phyloP scores from a whole-genome alignment of 1,139 yeast species.

The Saccharomyces hybrid region DNA sequence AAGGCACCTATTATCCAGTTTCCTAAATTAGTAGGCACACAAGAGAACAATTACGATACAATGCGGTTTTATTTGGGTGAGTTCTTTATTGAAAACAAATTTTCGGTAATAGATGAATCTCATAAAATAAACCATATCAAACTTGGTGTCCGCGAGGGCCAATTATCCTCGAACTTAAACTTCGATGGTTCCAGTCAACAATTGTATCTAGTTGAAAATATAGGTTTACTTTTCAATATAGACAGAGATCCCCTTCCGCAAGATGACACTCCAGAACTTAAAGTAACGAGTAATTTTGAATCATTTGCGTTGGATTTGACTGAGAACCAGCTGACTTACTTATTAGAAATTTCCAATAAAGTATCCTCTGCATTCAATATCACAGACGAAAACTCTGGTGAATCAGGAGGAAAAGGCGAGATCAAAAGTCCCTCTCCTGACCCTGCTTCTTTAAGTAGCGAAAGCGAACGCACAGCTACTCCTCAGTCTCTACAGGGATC shows the following conservation, averaged over 20 bases:
- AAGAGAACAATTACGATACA: slow-evolving; percentile 44
- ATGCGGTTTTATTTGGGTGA: slow-evolving; percentile 79
- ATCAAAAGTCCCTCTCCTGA: neutral
- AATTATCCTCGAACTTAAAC: slow-evolving; percentile 53
- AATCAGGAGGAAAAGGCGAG: neutral
- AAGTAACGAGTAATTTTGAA: slow-evolving; percentile 53
- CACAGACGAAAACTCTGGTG: neutral
- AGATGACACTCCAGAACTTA: slow-evolving; percentile 44
- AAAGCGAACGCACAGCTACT: neutral
- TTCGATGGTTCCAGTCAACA: slow-evolving; percentile 44
- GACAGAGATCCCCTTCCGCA: slow-evolving; percentile 45
- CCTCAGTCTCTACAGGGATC: neutral
- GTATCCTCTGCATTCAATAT: slow-evolving; percentile 47
- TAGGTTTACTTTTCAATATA: slow-evolving; percentile 59
- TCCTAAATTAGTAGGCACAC: slow-evolving; percentile 51
- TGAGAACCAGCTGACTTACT: slow-evolving; percentile 63
- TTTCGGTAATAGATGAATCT: slow-evolving; percentile 31
- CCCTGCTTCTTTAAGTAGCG: neutral
- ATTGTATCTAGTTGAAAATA: slow-evolving; percentile 59
- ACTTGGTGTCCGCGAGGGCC: slow-evolving; percentile 68
- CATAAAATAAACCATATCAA: slow-evolving; percentile 44
- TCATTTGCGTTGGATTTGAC: slow-evolving; percentile 64
- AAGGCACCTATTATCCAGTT: slow-evolving; percentile 79
- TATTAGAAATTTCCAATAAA: slow-evolving; percentile 50
- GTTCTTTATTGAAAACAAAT: slow-evolving; percentile 60